A percentile compares a stretch with the other conserved stretches of the same genome.
These are phyloP conservation scores for Pseudogymnoascus sp. DNA, from an alignment of 2,329 filamentous ascomycete genomes.

Conservation along the genomic window DNA sequence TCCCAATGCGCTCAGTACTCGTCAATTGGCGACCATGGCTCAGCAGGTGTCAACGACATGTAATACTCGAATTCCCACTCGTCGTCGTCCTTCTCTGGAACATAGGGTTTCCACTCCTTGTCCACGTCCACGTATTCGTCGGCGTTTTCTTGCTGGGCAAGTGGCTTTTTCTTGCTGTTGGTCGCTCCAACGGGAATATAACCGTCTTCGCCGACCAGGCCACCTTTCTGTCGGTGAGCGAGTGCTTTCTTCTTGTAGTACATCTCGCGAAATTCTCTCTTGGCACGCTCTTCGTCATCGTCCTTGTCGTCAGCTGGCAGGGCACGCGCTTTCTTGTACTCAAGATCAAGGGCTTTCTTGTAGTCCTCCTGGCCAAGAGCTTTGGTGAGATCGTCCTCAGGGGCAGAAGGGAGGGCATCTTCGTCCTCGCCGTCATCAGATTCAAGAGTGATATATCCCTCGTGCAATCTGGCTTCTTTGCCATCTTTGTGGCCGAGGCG, in stretches of 20 bases:
- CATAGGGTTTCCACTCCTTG: not conserved
- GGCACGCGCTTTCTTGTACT: slow-evolving; percentile 2
- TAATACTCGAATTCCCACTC: not conserved
- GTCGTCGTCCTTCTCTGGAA: not conserved
- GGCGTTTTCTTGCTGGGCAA: not conserved
- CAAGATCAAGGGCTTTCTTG: not conserved
- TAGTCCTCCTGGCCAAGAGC: not conserved
- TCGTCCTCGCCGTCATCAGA: not conserved
- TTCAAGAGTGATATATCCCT: not conserved
- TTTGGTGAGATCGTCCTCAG: not conserved
- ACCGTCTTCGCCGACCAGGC: not conserved
- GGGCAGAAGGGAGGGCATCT: not conserved
- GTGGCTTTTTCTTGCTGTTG: not conserved
- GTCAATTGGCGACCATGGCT: not conserved
- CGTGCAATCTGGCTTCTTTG: not conserved
- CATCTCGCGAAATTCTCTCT: not conserved
- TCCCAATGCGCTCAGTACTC: not conserved
- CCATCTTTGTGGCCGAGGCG: not conserved
- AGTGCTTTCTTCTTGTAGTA: slow-evolving; percentile 6
- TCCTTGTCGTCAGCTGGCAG: not conserved
- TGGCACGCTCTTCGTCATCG: not conserved
- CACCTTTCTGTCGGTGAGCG: not conserved
- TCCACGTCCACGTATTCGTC: not conserved
- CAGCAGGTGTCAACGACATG: not conserved
- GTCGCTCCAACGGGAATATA: not conserved